phyloP scores from a whole-genome alignment of 805 yeast species.

The Kazachstania africana region DNA sequence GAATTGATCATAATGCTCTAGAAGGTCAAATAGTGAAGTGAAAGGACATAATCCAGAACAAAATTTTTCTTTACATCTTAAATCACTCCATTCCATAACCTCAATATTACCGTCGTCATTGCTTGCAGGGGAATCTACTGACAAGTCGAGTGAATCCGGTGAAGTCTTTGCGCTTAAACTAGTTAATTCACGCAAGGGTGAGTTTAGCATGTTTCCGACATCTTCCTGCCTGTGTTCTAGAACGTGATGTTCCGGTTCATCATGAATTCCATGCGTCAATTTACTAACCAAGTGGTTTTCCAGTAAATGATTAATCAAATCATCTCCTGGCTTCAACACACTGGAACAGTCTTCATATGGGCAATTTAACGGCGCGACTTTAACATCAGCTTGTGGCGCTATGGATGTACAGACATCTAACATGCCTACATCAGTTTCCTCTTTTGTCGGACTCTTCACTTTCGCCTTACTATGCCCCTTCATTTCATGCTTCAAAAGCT shows the following conservation, averaged over 20 bases:
- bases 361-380: constrained; percentile 3
- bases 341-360: constrained; percentile 10
- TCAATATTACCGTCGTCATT: not conserved
- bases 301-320: constrained; percentile 11
- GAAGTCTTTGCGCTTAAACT: not conserved
- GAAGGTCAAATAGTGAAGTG: constrained; percentile 8
- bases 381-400: not conserved
- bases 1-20: constrained; percentile 16
- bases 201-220: not conserved
- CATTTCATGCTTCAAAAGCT: not conserved
- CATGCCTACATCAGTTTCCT: not conserved
- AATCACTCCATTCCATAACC: constrained; percentile 6
- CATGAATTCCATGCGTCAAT: constrained; percentile 2
- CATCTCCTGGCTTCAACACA: constrained; percentile 4
- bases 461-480: not conserved
- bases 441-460: not conserved
- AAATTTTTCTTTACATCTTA: constrained; percentile 8
- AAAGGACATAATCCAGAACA: constrained; percentile 1
- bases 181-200: not conserved
- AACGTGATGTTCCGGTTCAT: constrained; percentile 1
- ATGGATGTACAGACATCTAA: not conserved
- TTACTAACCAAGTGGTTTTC: constrained; percentile 10
- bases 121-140: not conserved
- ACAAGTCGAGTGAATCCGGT: not conserved
- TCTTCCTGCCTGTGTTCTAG: not conserved